A percentile compares a stretch with the other conserved stretches of the same genome.
These are phyloP conservation scores for Aleurites moluccanus DNA, from an alignment of 441 rosid genomes.

Conservation along the genomic window DNA sequence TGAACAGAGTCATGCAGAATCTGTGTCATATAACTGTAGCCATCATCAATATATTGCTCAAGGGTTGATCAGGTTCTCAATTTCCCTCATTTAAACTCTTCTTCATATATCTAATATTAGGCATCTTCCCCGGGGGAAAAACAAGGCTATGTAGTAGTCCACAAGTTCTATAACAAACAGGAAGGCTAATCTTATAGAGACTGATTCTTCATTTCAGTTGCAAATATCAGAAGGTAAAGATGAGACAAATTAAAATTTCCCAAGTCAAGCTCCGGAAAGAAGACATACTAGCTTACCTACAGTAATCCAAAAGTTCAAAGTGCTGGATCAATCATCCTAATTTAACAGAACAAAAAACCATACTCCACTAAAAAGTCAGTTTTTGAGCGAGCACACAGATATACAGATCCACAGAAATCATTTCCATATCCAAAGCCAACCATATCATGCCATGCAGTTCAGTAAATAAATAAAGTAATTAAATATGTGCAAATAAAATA, in stretches of 20 bases:
- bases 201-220: background rate
- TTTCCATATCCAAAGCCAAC: background rate
- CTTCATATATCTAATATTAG: background rate
- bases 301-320: background rate
- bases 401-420: background rate
- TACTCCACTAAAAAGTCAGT: background rate
- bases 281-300: background rate
- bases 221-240: background rate
- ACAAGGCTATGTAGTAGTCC: background rate
- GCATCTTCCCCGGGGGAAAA: too few relatives aligned
- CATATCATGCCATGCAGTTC: background rate
- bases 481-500: background rate
- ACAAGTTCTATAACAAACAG: background rate
- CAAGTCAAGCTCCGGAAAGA: background rate
- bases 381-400: background rate
- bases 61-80: slow-evolving; percentile 20
- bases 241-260: background rate
- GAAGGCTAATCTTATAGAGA: too few relatives aligned
- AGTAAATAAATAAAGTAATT: background rate
- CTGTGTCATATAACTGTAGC: slow-evolving; percentile 65
- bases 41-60: slow-evolving; percentile 44
- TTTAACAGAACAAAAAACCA: background rate
- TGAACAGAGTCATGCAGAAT: slow-evolving; percentile 47
- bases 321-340: background rate
- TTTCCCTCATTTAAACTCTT: background rate